Conservation (phyloP, 371 early-diverging fungal genomes). For the Parasitella parasitica region DNA sequence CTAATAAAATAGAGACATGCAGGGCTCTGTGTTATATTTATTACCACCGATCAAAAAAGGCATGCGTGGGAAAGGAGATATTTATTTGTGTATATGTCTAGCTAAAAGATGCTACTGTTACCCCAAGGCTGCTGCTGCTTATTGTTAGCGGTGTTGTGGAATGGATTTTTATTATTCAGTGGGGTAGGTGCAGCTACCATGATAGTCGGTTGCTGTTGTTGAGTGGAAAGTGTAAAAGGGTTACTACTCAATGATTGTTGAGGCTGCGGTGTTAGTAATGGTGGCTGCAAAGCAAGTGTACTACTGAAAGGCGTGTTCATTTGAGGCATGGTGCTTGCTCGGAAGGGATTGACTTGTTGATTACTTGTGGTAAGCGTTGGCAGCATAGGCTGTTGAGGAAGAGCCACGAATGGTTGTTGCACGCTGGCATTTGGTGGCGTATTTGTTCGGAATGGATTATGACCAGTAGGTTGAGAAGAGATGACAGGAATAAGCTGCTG, state of each 20-base stretch:
- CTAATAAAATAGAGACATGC: no score
- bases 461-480: constrained; percentile 3
- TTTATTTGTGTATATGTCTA: background rate
- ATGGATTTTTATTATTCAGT: background rate
- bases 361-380: background rate
- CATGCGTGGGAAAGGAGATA: no score
- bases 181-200: background rate
- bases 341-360: constrained; percentile 21
- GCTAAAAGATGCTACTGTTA: constrained; percentile 7
- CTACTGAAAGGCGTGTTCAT: background rate
- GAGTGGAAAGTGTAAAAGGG: background rate
- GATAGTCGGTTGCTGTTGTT: background rate
- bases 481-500: background rate
- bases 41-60: no score
- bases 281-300: background rate
- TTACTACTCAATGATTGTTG: background rate
- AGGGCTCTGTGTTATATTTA: no score
- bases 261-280: background rate
- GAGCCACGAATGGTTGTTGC: background rate
- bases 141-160: background rate
- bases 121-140: constrained; percentile 11
- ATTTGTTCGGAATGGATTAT: constrained; percentile 20
- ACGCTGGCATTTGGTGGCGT: background rate
- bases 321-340: constrained; percentile 24
- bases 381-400: constrained; percentile 5